A percentile compares a stretch with the other conserved stretches of the same genome.
Conservation (phyloP, 208 protist genomes). For the Crithidia fasciculata region DNA sequence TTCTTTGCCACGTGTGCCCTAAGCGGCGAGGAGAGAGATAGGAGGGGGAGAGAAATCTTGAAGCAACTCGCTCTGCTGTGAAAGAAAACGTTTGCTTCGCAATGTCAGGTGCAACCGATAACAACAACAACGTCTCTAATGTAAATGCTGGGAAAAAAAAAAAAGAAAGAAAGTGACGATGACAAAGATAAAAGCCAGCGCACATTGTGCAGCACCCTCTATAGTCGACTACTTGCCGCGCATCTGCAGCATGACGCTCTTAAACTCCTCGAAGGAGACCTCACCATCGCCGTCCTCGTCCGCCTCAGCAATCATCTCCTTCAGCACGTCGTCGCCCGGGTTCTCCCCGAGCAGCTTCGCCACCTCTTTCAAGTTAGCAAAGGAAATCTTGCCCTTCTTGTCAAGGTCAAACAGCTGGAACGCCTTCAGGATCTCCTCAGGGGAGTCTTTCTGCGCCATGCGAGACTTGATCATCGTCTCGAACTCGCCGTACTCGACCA, state of each 20-base stretch:
- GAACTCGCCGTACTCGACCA: slow-evolving; percentile 92
- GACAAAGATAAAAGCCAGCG: slow-evolving; percentile 6
- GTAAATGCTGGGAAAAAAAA: slow-evolving; percentile 22
- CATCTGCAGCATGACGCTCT: slow-evolving; percentile 95
- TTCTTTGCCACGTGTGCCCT: no score
- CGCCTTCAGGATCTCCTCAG: slow-evolving; percentile 95
- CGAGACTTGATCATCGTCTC: slow-evolving; percentile 91
- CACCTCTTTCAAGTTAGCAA: slow-evolving; percentile 97
- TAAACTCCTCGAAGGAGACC: slow-evolving; percentile 96
- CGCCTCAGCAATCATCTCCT: slow-evolving; percentile 98
- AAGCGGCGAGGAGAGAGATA: background rate
- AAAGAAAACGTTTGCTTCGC: no score
- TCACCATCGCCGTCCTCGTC: slow-evolving; percentile 96
- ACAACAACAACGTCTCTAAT: slow-evolving; percentile 16
- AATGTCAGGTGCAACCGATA: background rate
- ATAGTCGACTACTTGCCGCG: slow-evolving; percentile 69
- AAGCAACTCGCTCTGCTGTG: background rate
- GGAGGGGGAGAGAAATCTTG: background rate
- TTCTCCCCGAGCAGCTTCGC: slow-evolving; percentile 96
- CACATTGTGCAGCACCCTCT: background rate
- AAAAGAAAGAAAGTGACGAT: slow-evolving; percentile 1
- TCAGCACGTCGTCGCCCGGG: slow-evolving; percentile 96
- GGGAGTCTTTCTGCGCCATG: slow-evolving; percentile 92
- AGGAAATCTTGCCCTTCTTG: slow-evolving; percentile 95
- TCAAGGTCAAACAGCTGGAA: slow-evolving; percentile 97